Percentiles rank a stretch among this genome's conserved stretches.
Evolutionary conservation across 208 protist genomes (phyloP).

Genomic region (Wallacemonas sp.): DNA sequence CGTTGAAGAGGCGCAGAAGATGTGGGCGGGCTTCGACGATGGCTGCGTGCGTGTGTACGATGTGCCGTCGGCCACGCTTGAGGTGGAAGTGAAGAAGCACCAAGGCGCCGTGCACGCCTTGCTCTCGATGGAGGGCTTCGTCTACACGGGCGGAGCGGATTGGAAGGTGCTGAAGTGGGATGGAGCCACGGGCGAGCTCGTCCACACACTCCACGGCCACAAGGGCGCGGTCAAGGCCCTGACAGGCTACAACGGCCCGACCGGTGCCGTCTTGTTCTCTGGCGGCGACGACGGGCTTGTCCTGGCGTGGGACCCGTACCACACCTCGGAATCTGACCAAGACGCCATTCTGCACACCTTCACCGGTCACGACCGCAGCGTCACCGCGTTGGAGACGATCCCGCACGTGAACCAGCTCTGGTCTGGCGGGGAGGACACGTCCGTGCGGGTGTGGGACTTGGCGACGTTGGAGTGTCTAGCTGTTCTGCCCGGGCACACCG

Average conservation of each 20-base stretch:
- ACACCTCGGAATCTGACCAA: constrained; percentile 8
- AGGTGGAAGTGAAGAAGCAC: constrained; percentile 41
- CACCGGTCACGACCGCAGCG: constrained; percentile 41
- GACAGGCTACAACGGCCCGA: constrained; percentile 46
- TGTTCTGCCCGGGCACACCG: constrained; percentile 56
- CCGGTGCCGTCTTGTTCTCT: constrained; percentile 74
- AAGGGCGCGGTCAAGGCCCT: constrained; percentile 61
- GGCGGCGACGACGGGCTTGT: constrained; percentile 79
- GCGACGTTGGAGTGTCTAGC: constrained; percentile 50
- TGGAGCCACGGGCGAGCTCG: constrained; percentile 22
- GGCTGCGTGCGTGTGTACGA: constrained; percentile 81
- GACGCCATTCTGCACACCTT: constrained; percentile 55
- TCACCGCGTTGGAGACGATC: constrained; percentile 51
- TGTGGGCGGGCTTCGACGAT: constrained; percentile 83
- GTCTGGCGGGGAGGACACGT: constrained; percentile 80
- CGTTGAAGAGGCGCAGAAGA: constrained; percentile 33
- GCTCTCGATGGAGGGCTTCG: constrained; percentile 47
- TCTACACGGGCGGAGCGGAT: constrained; percentile 78
- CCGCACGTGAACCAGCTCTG: constrained; percentile 69
- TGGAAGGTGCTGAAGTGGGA: constrained; percentile 81
- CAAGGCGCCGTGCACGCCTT: constrained; percentile 27
- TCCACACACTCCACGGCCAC: constrained; percentile 67
- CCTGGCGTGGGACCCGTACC: constrained; percentile 80
- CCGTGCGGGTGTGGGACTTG: constrained; percentile 81
- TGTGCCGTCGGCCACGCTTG: constrained; percentile 30